Base-by-base conservation (phyloP, 352 stramenopile genomes). In the Phytopythium delawarense region DNA sequence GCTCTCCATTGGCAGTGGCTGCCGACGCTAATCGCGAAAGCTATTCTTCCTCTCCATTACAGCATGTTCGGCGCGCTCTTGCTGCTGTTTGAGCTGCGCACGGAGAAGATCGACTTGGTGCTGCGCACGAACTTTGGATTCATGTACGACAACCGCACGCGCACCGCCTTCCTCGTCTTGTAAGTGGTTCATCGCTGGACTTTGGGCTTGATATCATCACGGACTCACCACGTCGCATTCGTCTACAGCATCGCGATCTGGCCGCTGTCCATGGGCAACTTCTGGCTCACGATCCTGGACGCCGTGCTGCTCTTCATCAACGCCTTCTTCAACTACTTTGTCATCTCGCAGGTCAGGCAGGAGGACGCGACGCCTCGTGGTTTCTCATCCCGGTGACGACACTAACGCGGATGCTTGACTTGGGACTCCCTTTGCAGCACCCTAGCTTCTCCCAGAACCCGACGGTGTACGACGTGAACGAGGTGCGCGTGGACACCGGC, bases 301-400 rank as follows among this genome's bases (percentile, higher is more conserved):
- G 87, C 87, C n/a, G 75, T 88, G 63, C 69, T 96, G 66, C 73
- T 96, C 39, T 96, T 96, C 66, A 63, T 92, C 59, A 96, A 96
- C 63, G 87, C 87, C 18, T 94, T 96, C 65, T 96, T 96, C 80
- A 96, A 96, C 78, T 96, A 92, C 74, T 96, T 85, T 67, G 87
- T 96, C 62, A 91, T 96, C 68, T 94, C 81, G 37, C 81, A 94
- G 62, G 62, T 64, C 13, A 5, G 60, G 9, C 18, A 25, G 25
- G 25, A 28, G 25, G 25, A 28, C 25, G 25, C 25, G 25, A 28
- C 25, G 25, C 25, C 25, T 28, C 25, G 25, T 28, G 25, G 25
- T 1, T 60, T 32, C 18, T 37, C 15, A 32, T 13, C 16, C 20
- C 25, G 6, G 7, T 45, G 25, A 37, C 52, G 18, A 55, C 35